Conservation (phyloP, 805 yeast genomes). For the Ogataea minuta region DNA sequence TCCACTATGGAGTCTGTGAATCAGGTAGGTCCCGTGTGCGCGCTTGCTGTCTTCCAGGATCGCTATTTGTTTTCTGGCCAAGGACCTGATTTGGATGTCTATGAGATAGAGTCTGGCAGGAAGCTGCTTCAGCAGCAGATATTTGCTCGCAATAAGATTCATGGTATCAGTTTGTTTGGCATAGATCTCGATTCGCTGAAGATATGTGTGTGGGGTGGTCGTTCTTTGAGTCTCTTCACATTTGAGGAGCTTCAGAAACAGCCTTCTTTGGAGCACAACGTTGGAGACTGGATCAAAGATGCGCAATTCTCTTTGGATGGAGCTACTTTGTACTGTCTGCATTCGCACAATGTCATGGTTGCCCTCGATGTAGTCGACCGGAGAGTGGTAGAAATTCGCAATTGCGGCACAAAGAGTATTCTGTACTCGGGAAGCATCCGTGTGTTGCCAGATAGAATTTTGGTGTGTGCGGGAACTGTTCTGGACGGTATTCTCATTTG, state of each 20-base stretch:
- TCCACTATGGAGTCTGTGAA: slow-evolving; percentile 13
- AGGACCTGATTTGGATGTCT: slow-evolving; percentile 65
- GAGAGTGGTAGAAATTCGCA: slow-evolving; percentile 32
- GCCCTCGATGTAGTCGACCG: slow-evolving; percentile 30
- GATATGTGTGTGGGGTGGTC: slow-evolving; percentile 60
- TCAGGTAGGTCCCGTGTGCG: slow-evolving; percentile 71
- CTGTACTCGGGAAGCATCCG: slow-evolving; percentile 82
- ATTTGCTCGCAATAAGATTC: slow-evolving; percentile 76
- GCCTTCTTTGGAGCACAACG: slow-evolving; percentile 42
- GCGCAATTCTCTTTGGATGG: slow-evolving; percentile 47
- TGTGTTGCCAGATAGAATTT: slow-evolving; percentile 41
- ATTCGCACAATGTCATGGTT: slow-evolving; percentile 75
- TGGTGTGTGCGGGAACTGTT: slow-evolving; percentile 89
- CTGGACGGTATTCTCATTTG: slow-evolving; percentile 84
- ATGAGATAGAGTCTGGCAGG: slow-evolving; percentile 38
- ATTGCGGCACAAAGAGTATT: slow-evolving; percentile 72
- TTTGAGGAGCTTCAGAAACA: slow-evolving; percentile 30
- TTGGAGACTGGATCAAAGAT: slow-evolving; percentile 79
- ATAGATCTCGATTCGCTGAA: slow-evolving; percentile 29
- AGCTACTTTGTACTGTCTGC: slow-evolving; percentile 50
- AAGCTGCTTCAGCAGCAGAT: slow-evolving; percentile 42
- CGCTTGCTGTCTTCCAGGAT: slow-evolving; percentile 44
- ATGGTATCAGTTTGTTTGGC: slow-evolving; percentile 53
- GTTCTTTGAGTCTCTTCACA: slow-evolving; percentile 53
- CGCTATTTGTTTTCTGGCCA: slow-evolving; percentile 55